A percentile compares a stretch with the other conserved stretches of the same genome.
These are phyloP conservation scores for Jackrogersella minutella DNA, from an alignment of 495 filamentous ascomycete genomes.

Conservation along the genomic window DNA sequence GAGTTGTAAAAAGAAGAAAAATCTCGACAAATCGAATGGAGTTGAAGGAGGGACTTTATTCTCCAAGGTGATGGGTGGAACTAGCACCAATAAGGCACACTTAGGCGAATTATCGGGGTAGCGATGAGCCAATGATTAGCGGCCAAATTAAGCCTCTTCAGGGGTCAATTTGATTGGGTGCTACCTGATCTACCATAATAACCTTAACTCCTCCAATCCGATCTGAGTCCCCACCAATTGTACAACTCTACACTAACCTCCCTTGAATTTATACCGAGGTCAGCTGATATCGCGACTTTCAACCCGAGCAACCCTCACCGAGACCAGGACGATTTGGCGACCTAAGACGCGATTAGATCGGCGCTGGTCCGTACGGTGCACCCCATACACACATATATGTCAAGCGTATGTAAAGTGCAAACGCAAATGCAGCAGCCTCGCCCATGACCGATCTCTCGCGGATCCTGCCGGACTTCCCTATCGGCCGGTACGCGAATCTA, in stretches of 20 bases:
- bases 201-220: conserved; percentile 7
- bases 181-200: background rate
- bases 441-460: conserved; percentile 87
- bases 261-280: conserved; percentile 15
- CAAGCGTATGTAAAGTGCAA: background rate
- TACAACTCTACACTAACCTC: conserved; percentile 4
- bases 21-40: conserved; percentile 9
- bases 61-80: background rate
- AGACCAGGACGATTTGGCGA: background rate
- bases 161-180: conserved; percentile 21
- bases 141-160: conserved; percentile 17
- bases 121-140: conserved; percentile 6
- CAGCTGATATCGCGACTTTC: conserved; percentile 36
- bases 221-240: background rate
- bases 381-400: background rate
- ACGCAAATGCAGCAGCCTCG: conserved; percentile 21
- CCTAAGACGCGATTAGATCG: conserved; percentile 2
- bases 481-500: conserved; percentile 74
- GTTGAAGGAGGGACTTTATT: no score
- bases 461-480: conserved; percentile 80
- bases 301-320: background rate
- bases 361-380: background rate
- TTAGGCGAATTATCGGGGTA: conserved; percentile 32
- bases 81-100: conserved; percentile 26
- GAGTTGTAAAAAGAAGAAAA: background rate